A percentile compares a stretch with the other conserved stretches of the same genome.
Evolutionary conservation across 2,329 filamentous ascomycete genomes (phyloP).

Genomic region (Diaporthe helianthi): DNA sequence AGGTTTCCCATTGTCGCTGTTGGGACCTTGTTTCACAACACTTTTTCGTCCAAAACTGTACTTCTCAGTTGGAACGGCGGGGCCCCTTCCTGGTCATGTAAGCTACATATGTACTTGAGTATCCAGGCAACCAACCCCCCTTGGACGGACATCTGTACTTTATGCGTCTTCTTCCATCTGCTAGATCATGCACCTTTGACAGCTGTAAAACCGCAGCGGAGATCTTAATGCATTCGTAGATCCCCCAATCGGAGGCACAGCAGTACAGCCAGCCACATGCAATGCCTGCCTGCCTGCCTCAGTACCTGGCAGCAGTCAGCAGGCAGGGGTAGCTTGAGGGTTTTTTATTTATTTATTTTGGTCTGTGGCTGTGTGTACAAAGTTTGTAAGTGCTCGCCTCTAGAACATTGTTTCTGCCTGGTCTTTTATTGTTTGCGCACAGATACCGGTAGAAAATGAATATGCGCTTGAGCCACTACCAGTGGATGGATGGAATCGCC

Average conservation of each 20-base stretch:
- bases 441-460: not conserved
- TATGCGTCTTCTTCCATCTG: conserved; percentile 21
- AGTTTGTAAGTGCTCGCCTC: not conserved
- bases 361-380: too few species aligned
- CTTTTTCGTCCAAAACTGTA: not conserved
- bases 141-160: too few species aligned
- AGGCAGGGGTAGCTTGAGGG: conserved; percentile 22
- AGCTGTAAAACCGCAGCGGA: conserved; percentile 27
- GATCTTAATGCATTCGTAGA: conserved; percentile 14
- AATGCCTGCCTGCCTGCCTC: too few species aligned
- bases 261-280: not conserved
- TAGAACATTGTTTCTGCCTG: not conserved
- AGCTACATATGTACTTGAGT: too few species aligned
- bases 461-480: not conserved
- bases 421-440: not conserved
- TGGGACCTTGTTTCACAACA: conserved; percentile 6
- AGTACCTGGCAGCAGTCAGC: conserved; percentile 2
- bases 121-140: too few species aligned
- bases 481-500: too few species aligned
- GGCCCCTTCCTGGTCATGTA: not conserved
- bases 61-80: not conserved
- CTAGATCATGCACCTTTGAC: conserved; percentile 29
- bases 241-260: conserved; percentile 24
- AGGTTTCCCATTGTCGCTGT: not conserved
- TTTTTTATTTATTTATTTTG: not conserved